Evolutionary conservation across 768 basidiomycete species (phyloP), one percentile per base, ranked within the genome.

Genomic region (Russula compacta): DNA sequence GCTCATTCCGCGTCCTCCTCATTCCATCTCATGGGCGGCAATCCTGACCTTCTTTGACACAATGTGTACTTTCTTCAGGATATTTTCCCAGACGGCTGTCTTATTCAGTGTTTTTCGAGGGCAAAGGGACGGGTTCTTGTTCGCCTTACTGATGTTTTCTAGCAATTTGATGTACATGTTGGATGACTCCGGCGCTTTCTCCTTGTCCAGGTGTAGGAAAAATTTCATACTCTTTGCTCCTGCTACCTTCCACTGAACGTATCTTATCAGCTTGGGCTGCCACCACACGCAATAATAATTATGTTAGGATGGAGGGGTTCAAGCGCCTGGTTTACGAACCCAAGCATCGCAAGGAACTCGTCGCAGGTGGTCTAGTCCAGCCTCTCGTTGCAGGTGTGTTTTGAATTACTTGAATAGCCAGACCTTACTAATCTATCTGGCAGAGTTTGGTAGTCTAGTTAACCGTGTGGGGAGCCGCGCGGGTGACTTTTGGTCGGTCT

Each of bases 281-380:
- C 2, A 89, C 86, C 3, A 86, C 83, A 14, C 82, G 73, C 54
- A 74, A 89, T 68, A 59, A 75, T 0, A 79, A 87, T 61, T 90
- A 80, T 59, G 71, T 89, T 52, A 77, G 77, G 29, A 79, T 83
- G 71, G 78, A 85, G 67, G 89, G 89, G 21, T 71, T 87, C 64
- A 84, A 86, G 56, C 75, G 76, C 56, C 70, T 82, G 14, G 80
- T 86, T 6, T 74, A 73, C 65, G 71, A 79, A 44, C 69, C 76
- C 17, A 60, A 67, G 21, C 86, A 91, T 67, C 80, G 87, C 19
- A 84, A 90, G 64, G 89, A 92, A 69, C 73, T 90, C 46, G 83
- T 89, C 11, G 86, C 88, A 1, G 81, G 84, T 10, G 81, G 82
- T 46, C 74, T 91, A 57, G 73, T 75, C 63, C 76, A 75, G 33